These are phyloP conservation scores for Epichloe bromicola DNA, from an alignment of 2,329 filamentous ascomycete species.

Conservation along the genomic window DNA sequence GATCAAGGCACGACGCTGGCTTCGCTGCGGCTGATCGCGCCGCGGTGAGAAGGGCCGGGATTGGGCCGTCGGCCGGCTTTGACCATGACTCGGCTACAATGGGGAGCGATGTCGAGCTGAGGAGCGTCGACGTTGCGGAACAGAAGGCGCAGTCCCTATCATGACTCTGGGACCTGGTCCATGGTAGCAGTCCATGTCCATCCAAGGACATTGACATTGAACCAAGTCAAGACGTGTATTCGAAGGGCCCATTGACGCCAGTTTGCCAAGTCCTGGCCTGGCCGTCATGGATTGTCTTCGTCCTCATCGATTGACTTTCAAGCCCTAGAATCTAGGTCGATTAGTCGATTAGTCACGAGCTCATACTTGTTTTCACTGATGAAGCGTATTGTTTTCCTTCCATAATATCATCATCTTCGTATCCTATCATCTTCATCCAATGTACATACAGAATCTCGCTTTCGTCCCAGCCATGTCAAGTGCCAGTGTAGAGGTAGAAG, in stretches of 20 bases:
- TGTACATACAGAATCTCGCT: background rate
- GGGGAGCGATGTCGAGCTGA: constrained; percentile 22
- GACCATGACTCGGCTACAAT: constrained; percentile 18
- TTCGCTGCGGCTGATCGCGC: constrained; percentile 1
- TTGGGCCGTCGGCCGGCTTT: constrained; percentile 13
- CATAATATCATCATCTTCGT: background rate
- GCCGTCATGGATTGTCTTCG: too few relatives aligned
- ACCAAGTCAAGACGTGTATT: too few relatives aligned
- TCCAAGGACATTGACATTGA: too few relatives aligned
- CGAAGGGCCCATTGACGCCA: too few relatives aligned
- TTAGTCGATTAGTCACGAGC: too few relatives aligned
- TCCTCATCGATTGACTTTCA: too few relatives aligned
- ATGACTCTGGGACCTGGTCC: background rate
- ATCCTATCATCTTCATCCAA: constrained; percentile 1
- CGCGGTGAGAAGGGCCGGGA: background rate
- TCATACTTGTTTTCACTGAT: too few relatives aligned
- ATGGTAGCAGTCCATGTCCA: too few relatives aligned
- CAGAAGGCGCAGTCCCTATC: background rate
- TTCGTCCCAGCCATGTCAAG: background rate
- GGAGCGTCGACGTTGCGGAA: constrained; percentile 12
- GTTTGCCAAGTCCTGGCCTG: too few relatives aligned
- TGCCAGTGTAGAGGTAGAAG: background rate
- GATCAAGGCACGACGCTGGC: background rate
- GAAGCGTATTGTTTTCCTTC: background rate
- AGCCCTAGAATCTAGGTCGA: too few relatives aligned